Conservation (phyloP, 2,329 filamentous ascomycete species). For the Scedosporium dehoogii region DNA sequence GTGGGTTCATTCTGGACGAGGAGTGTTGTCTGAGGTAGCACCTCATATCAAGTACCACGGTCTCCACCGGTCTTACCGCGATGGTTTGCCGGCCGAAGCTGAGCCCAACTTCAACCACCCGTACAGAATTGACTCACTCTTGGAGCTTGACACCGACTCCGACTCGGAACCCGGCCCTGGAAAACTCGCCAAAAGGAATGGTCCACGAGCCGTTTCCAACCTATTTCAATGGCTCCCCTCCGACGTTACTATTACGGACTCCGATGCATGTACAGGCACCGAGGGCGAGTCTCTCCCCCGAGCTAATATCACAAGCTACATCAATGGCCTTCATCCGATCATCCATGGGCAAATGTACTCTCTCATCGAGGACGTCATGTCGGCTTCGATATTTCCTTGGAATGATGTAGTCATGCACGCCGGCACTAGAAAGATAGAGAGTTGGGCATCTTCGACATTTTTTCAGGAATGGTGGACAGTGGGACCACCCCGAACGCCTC, state of each 20-base stretch:
- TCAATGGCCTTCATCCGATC: conserved; percentile 42
- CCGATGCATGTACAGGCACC: not conserved
- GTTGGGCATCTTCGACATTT: too few species aligned
- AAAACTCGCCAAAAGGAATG: too few species aligned
- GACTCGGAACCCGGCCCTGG: not conserved
- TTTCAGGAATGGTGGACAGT: not conserved
- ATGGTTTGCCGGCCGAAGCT: not conserved
- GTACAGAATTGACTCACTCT: too few species aligned
- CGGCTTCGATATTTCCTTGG: conserved; percentile 34
- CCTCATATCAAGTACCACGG: not conserved
- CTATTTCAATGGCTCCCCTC: conserved; percentile 39
- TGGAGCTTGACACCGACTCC: not conserved
- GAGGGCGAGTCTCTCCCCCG: conserved; percentile 17
- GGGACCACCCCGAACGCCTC: not conserved
- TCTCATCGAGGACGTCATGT: conserved; percentile 29
- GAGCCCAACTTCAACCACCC: too few species aligned
- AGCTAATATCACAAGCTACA: conserved; percentile 35
- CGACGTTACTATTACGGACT: conserved; percentile 27
- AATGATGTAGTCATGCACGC: conserved; percentile 19
- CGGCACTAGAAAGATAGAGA: too few species aligned
- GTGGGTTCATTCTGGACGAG: not conserved
- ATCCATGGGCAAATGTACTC: conserved; percentile 27
- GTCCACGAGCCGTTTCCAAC: conserved; percentile 12
- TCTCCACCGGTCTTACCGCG: not conserved
- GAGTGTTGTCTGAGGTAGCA: not conserved